Conservation (phyloP, 78 protist species). For the Dictyostelium purpureum region DNA sequence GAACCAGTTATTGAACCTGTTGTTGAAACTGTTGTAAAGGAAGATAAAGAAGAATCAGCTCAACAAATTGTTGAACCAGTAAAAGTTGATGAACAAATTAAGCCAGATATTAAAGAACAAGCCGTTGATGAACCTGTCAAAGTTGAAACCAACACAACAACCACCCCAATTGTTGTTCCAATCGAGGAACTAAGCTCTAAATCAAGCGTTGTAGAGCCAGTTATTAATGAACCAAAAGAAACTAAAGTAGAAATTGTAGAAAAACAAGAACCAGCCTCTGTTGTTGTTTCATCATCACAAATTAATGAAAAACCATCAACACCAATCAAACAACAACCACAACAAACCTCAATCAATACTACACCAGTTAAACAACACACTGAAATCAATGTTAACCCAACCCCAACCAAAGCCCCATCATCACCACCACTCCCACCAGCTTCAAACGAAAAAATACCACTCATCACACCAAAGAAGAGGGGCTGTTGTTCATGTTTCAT, state of each 20-base stretch:
- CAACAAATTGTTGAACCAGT: neutral
- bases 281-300: neutral
- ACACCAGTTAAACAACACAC: constrained; percentile 1
- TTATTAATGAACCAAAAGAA: neutral
- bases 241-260: neutral
- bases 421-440: constrained; percentile 11
- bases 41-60: neutral
- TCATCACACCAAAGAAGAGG: neutral
- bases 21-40: neutral
- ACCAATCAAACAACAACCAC: constrained; percentile 19
- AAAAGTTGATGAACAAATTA: neutral
- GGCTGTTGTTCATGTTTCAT: constrained; percentile 28
- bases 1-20: neutral
- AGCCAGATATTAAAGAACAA: neutral
- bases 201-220: neutral
- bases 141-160: neutral
- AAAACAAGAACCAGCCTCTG: neutral
- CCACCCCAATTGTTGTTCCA: neutral
- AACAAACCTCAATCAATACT: neutral
- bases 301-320: neutral
- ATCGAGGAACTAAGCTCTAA: neutral
- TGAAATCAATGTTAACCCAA: constrained; percentile 7
- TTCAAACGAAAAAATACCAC: constrained; percentile 10
- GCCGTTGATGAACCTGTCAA: neutral
- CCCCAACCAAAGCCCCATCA: constrained; percentile 23